Evolutionary conservation across 192 early-diverging fungal genomes (phyloP).

Genomic region (Mortierella alpina): DNA sequence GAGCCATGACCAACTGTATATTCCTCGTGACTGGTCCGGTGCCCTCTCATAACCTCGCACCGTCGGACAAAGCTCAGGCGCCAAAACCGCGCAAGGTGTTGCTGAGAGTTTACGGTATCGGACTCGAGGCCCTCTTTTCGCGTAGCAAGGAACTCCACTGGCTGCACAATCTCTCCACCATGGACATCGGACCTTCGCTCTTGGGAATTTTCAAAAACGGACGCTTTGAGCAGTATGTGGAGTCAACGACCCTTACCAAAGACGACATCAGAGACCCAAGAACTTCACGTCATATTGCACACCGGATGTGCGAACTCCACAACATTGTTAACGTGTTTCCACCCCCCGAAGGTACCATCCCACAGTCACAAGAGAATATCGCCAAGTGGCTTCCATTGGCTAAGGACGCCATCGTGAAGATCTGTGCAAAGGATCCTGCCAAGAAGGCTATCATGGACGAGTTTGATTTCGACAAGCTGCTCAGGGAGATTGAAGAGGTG

Average conservation of each 20-base stretch:
- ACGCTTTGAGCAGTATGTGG: conserved; percentile 86
- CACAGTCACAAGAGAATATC: conserved; percentile 77
- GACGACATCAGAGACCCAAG: conserved; percentile 73
- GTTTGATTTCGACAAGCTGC: conserved; percentile 63
- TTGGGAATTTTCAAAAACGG: conserved; percentile 87
- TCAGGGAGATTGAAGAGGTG: conserved; percentile 58
- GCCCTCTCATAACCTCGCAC: background rate
- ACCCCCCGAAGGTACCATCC: conserved; percentile 52
- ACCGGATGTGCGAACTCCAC: conserved; percentile 78
- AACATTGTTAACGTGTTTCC: conserved; percentile 73
- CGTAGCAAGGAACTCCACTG: conserved; percentile 85
- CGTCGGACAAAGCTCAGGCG: background rate
- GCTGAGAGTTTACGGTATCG: conserved; percentile 84
- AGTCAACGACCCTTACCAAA: conserved; percentile 75
- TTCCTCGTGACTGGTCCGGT: conserved; percentile 38
- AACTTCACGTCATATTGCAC: conserved; percentile 78
- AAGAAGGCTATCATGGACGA: conserved; percentile 28
- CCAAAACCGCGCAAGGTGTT: conserved; percentile 58
- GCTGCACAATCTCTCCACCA: conserved; percentile 73
- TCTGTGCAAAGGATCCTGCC: conserved; percentile 30
- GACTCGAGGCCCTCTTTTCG: conserved; percentile 81
- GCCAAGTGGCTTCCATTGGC: conserved; percentile 70
- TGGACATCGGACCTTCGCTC: conserved; percentile 80
- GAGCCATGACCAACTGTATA: conserved; percentile 55
- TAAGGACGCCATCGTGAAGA: conserved; percentile 46